Base-by-base conservation (phyloP, 169 alveolate genomes). In the Eimeria brunetti region DNA sequence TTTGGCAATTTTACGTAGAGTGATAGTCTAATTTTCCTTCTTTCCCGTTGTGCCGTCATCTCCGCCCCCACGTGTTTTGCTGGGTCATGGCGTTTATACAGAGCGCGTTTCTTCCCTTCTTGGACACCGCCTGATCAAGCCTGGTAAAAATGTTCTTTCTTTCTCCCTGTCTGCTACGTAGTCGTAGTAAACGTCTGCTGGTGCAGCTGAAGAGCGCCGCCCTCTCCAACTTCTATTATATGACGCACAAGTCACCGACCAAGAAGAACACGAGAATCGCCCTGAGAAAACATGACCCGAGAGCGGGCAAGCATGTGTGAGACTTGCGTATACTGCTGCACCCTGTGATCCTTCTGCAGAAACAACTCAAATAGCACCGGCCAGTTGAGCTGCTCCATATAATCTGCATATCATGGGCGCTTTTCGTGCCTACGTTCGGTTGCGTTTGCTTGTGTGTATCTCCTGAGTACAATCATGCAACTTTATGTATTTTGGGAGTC, bases 271-370 rank as follows among this genome's bases (percentile, higher is more conserved):
- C 96, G 58, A 95, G 98, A 71, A 91, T 98, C 89, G 98, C 98
- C 27, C 96, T 98, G 49, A 94, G 98, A 75, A 98, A 98, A 80
- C 97, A 97, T 86, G 99, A 98, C 94, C 98, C 98, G 27, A 96
- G 97, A 33, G 98, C 97, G 75, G 97, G 97, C 76, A 96, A 95
- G 38, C 99, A 98, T 76, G 98, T 98, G 99, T 98, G 60, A 94
- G 99, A 1, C 33, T 16, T 38, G 30, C 20, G 83, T 5, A 73
- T 0, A 20, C 38, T 6, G 44, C 83, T 12, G 51, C 22, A n/a
- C 33, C 46, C 16, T 41, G 1, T 41, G 46, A 41, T 41, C 1
- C 1, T 41, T 41, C 46, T 41, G 46, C 46, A 4, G 46, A 41
- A 41, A 41, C 46, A 41, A 41, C 46, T 41, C 8, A 41, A 41